Evolutionary conservation across 2,329 filamentous ascomycete genomes (phyloP), one percentile per base, ranked within the genome.

Genomic region (Paraphaeosphaeria sporulosa): DNA sequence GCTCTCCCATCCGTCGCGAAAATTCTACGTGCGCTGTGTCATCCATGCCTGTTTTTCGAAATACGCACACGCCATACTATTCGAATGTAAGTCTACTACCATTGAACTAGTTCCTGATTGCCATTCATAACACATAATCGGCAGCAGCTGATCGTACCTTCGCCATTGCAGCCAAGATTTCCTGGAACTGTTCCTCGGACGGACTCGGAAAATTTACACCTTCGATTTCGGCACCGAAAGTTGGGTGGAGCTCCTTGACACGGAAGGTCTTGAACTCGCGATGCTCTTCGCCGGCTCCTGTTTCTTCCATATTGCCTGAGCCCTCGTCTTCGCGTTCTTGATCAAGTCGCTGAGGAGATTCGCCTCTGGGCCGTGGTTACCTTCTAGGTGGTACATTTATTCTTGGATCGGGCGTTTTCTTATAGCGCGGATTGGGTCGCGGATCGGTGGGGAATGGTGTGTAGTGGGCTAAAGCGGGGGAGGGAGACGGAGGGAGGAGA

Each of bases 11-110:
- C 0, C 76, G 77, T 1, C 70, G 66, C 12, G 83, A 81, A 66
- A 87, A 85, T 7, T 77, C 75, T 32, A 87, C 79, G 66, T 88
- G 86, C 1, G 72, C 64, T 4, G 76, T 78, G 67, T 87, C 85
- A 57, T 82, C 78, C 13, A 87, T 76, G 15, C 76, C 76, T 1
- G 85, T 85, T 9, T 79, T 70, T 40, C 83, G 82, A 67, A 86
- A 82, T 15, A 86, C 80, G 49, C 79, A 76, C 21, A 86, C 80
- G 17, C 84, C 85, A 63, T 86, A 85, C 83, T 65, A 51, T 10
- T 13, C n/a, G 2, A 27, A 10, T 13, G 43, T 52, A n/a, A 57
- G 47, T 27, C 5, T 25, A 40, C 4, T 9, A 2, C 15, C 5
- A 19, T 34, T 4, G 9, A 12, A 21, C 19, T n/a, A 10, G 10